phyloP scores from a whole-genome alignment of 192 early-diverging fungal species.

The Pilaira anomala region DNA sequence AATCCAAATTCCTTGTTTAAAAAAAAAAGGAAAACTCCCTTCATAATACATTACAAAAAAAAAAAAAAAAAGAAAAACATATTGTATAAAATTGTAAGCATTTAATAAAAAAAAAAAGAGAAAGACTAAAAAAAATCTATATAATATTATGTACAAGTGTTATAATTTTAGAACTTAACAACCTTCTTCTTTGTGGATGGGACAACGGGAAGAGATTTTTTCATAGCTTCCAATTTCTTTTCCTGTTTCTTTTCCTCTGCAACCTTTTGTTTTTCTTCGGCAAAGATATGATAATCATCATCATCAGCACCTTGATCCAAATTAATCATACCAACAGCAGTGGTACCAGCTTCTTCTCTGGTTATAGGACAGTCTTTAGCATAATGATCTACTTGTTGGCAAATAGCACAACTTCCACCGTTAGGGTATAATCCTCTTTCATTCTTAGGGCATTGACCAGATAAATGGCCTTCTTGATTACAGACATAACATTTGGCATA shows the following conservation, averaged over 20 bases:
- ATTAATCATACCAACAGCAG: slow-evolving; percentile 73
- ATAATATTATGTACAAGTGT: too few relatives aligned
- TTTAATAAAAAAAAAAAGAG: too few relatives aligned
- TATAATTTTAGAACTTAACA: slow-evolving; percentile 17
- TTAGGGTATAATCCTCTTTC: slow-evolving; percentile 87
- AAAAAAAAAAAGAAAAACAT: background rate
- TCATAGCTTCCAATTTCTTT: slow-evolving; percentile 18
- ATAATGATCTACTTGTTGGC: slow-evolving; percentile 83
- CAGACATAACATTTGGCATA: slow-evolving; percentile 91
- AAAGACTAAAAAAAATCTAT: too few relatives aligned
- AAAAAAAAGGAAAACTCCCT: background rate
- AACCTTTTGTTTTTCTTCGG: slow-evolving; percentile 53
- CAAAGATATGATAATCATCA: slow-evolving; percentile 82
- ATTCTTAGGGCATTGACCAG: slow-evolving; percentile 82
- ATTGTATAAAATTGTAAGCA: too few relatives aligned
- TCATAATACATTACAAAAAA: background rate
- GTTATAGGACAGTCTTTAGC: slow-evolving; percentile 76
- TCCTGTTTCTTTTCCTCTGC: slow-evolving; percentile 16
- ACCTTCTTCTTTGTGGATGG: slow-evolving; percentile 13
- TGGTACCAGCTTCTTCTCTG: slow-evolving; percentile 53
- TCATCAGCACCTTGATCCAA: slow-evolving; percentile 89
- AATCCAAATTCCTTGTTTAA: slow-evolving; percentile 29
- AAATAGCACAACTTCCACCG: slow-evolving; percentile 86
- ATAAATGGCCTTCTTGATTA: slow-evolving; percentile 77
- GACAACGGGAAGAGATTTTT: background rate